These are phyloP conservation scores for Stephanodiscus minutulus DNA, from an alignment of 108 stramenopile species.

Conservation along the genomic window DNA sequence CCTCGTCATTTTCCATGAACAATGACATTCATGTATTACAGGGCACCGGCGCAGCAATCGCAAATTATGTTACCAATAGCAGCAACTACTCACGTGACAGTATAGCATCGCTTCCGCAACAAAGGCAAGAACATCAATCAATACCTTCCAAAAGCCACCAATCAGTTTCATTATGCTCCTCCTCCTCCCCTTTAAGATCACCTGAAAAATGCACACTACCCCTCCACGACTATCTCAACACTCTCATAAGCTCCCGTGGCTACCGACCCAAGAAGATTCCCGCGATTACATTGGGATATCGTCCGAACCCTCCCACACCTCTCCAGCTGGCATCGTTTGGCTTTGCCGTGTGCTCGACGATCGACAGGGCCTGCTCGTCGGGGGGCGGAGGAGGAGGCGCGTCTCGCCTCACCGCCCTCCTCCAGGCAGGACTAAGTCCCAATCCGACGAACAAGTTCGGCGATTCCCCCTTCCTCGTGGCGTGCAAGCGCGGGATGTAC, in stretches of 20 bases:
- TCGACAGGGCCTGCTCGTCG: slow-evolving; percentile 5
- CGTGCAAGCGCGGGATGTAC: slow-evolving; percentile 37
- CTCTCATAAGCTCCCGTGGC: slow-evolving; percentile 26
- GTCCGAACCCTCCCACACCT: slow-evolving; percentile 25
- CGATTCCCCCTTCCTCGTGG: slow-evolving; percentile 49
- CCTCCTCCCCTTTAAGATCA: neutral
- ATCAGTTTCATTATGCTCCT: neutral
- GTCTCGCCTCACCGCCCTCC: slow-evolving; percentile 30
- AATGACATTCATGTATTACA: too few relatives aligned
- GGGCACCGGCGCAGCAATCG: too few relatives aligned
- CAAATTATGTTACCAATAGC: too few relatives aligned
- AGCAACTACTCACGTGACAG: too few relatives aligned
- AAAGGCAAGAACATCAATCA: neutral
- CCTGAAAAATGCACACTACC: neutral
- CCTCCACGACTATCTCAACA: slow-evolving; percentile 36
- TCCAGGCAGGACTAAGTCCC: slow-evolving; percentile 40
- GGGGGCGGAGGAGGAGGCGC: slow-evolving; percentile 26
- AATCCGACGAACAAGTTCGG: slow-evolving; percentile 50
- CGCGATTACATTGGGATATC: slow-evolving; percentile 36
- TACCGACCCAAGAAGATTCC: slow-evolving; percentile 19
- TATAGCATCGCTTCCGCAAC: neutral
- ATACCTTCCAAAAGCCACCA: neutral
- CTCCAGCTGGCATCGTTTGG: slow-evolving; percentile 49
- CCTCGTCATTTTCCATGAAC: too few relatives aligned
- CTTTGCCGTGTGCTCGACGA: slow-evolving; percentile 37